Base-by-base conservation (phyloP, 257 asterid species). In the Voacanga thouarsii region DNA sequence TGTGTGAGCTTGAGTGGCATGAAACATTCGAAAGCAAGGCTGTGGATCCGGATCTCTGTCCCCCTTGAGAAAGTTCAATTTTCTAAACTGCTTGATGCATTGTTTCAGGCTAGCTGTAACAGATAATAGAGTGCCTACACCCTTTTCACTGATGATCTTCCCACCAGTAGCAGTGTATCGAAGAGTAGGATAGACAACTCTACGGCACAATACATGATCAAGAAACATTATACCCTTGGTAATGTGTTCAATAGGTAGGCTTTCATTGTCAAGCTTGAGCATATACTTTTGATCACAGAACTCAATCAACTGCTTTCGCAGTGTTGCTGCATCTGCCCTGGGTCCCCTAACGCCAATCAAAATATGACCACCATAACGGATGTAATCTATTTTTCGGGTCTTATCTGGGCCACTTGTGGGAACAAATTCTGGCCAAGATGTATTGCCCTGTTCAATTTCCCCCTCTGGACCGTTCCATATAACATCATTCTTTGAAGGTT, bases 41-140 rank as follows among this genome's bases (percentile, higher is more conserved):
- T 95, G 99, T 15, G 99, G 99, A 79, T 95, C 99, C 11, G 98
- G 98, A 80, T 95, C 98, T 79, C 97, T 88, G 75, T 95, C 99
- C 49, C 99, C 99, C 83, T 95, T 95, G 78, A 95, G 87, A 87
- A 91, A 89, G 44, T 24, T 82, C 82, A 95, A 79, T 89, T 95
- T 95, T 76, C 98, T 84, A 80, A 95, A 93, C 76, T 95, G 99
- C 79, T 76, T 90, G 77, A 95, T 95, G 81, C 97, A 95, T 80
- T 92, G 97, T 82, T 95, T 95, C 83, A 95, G 89, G 84, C 98
- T 95, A 61, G 97, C 98, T 0, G 98, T 95, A n/a, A 95, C 98
- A 26, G 98, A 95, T 74, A 95, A 76, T 74, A 95, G 83, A 0
- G 99, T 95, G 51, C 97, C 98, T 23, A 95, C 99, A 66, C 99